A percentile compares a stretch with the other conserved stretches of the same genome.
Conservation (phyloP, 768 basidiomycete species). For the Serendipita sp. region DNA sequence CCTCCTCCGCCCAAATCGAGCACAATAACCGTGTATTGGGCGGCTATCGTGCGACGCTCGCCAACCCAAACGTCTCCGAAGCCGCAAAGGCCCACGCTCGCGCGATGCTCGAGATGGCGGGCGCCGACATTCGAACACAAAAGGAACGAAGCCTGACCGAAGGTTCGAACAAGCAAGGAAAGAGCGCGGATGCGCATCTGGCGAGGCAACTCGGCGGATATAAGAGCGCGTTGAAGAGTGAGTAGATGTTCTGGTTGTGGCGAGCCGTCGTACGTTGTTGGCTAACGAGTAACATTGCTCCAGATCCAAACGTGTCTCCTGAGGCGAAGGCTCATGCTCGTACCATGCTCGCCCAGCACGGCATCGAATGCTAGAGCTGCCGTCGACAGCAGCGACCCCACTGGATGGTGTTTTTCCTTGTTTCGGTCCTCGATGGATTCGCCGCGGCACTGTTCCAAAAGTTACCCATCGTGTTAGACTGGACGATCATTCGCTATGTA, state of each 20-base stretch:
- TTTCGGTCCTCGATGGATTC: too few relatives aligned
- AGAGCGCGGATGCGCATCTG: slow-evolving; percentile 2
- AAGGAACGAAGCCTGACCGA: not conserved
- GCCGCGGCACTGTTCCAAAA: too few relatives aligned
- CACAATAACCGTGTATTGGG: slow-evolving; percentile 19
- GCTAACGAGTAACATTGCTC: not conserved
- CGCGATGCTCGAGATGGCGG: slow-evolving; percentile 35
- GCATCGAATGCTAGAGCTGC: not conserved
- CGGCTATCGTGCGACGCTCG: slow-evolving; percentile 37
- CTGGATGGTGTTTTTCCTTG: too few relatives aligned
- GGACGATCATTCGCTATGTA: too few relatives aligned
- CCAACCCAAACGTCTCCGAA: slow-evolving; percentile 30
- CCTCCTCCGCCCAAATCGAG: not conserved
- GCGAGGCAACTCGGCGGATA: slow-evolving; percentile 28
- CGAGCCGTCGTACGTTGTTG: too few relatives aligned
- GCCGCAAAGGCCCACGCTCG: slow-evolving; percentile 39
- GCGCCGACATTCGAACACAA: slow-evolving; percentile 16
- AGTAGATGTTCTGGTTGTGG: too few relatives aligned
- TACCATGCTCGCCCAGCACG: slow-evolving; percentile 27
- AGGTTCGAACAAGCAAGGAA: not conserved
- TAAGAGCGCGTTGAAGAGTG: slow-evolving; percentile 32
- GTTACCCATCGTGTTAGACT: too few relatives aligned
- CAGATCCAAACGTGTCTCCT: slow-evolving; percentile 27
- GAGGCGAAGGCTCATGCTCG: slow-evolving; percentile 39
- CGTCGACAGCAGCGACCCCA: not conserved